A percentile compares a stretch with the other conserved stretches of the same genome.
phyloP scores from a whole-genome alignment of 1,284 basidiomycete species.

The Trichosporon faecale region DNA sequence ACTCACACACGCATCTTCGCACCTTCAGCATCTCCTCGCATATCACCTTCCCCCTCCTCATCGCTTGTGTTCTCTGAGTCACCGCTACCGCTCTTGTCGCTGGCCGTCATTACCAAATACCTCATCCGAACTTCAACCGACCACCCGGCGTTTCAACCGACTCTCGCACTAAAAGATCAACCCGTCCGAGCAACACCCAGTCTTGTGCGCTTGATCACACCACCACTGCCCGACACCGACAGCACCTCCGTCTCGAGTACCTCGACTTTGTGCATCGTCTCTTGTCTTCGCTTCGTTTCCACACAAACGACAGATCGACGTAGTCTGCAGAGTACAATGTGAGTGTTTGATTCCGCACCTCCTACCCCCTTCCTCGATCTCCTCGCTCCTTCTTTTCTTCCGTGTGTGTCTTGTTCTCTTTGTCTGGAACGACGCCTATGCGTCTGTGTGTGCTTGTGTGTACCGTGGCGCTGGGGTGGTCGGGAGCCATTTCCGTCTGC shows the following conservation, averaged over 20 bases:
- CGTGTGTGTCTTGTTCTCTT: slow-evolving; percentile 2
- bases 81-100: neutral
- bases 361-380: neutral
- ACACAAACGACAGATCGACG: neutral
- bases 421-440: neutral
- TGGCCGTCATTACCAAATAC: neutral
- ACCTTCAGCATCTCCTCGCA: neutral
- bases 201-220: neutral
- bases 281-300: neutral
- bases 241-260: neutral
- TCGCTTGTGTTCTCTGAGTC: neutral
- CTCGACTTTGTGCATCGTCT: neutral
- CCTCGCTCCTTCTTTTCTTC: neutral
- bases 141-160: neutral
- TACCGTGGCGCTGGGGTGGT: neutral
- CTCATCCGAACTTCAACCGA: slow-evolving; percentile 9
- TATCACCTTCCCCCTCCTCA: neutral
- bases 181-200: neutral
- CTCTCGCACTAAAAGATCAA: neutral
- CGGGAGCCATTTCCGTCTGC: neutral
- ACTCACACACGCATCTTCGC: neutral
- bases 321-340: neutral
- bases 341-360: neutral
- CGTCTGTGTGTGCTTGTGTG: neutral
- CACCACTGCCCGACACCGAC: neutral